Base-by-base conservation (phyloP, 2,329 filamentous ascomycete genomes). In the Pseudogymnoascus pannorum region DNA sequence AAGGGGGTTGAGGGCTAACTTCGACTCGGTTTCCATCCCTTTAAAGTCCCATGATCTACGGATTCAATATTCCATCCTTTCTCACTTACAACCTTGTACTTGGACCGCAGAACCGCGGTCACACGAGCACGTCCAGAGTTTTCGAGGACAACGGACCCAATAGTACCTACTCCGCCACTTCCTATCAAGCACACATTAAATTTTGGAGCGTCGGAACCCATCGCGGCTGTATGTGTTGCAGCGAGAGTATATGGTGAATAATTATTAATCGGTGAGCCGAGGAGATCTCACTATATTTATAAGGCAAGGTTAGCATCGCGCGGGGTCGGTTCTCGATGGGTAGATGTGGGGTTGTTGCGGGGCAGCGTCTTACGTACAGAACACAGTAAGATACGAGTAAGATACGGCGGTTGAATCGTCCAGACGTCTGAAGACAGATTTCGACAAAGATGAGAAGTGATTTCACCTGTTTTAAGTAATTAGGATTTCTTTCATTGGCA, bases 121-220 rank as follows among this genome's bases (percentile, higher is more conserved):
- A 70, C 65, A 5, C 29, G 58, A n/a, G 66, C 67, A 26, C 62
- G 44, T 2, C 66, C 65, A 29, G 66, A 67, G 6, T 24, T 40
- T 35, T 68, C 66, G n/a, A 69, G 59, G 38, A 69, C 67, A 16
- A 67, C 68, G 3, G 66, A 66, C 11, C 65, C 66, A 61, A 69
- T 66, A 5, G 66, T 70, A 4, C 67, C 68, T n/a, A 70, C 66
- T n/a, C 65, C 65, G 5, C 68, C 68, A 57, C 64, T 65, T 4
- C 68, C 68, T 2, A 69, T 61, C 1, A 70, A 61, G 7, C 68
- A 65, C 11, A 70, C 62, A 48, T 67, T 67, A 9, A 57, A 31
- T 59, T 66, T 54, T 31, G 48, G 48, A 16, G 48, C 26, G 48
- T 54, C 9, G 16, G 48, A 54, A 31, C 48, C 48, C 48, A 54